These are phyloP conservation scores for Plasmodium yoelii DNA, from an alignment of 169 alveolate species.

Conservation along the genomic window DNA sequence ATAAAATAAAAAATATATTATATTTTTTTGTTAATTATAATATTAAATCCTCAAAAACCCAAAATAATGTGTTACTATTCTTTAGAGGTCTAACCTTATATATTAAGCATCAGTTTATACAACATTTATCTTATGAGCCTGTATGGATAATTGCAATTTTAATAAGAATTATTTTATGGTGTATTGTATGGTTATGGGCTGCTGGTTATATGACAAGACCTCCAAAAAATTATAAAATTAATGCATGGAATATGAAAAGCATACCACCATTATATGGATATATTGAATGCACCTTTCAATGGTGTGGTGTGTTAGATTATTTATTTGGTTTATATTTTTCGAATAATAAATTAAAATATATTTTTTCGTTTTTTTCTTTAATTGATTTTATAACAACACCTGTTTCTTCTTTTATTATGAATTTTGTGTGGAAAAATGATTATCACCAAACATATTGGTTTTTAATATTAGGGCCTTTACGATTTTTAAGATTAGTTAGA, in stretches of 20 bases:
- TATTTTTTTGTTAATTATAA: conserved; percentile 49
- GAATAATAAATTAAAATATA: conserved; percentile 72
- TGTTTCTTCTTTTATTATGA: conserved; percentile 78
- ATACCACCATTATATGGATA: conserved; percentile 81
- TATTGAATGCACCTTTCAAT: conserved; percentile 84
- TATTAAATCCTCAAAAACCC: conserved; percentile 52
- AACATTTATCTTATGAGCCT: conserved; percentile 65
- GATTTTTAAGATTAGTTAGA: conserved; percentile 82
- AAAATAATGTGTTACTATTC: conserved; percentile 26
- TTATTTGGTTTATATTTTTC: conserved; percentile 79
- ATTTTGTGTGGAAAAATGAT: conserved; percentile 39
- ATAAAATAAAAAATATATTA: conserved; percentile 19
- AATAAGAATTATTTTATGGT: conserved; percentile 83
- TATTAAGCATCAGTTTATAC: conserved; percentile 45
- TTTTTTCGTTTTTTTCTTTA: conserved; percentile 82
- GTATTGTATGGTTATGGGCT: conserved; percentile 87
- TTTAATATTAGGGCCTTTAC: conserved; percentile 80
- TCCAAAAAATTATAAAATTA: conserved; percentile 78
- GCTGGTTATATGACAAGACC: conserved; percentile 83
- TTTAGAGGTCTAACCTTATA: conserved; percentile 42
- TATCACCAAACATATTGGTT: conserved; percentile 78
- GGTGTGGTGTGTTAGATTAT: conserved; percentile 80
- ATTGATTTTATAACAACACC: conserved; percentile 86
- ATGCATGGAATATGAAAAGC: conserved; percentile 81
- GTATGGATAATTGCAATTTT: conserved; percentile 83